phyloP scores from a whole-genome alignment of 23 red algal genomes.

The Rhodosorus marinus region DNA sequence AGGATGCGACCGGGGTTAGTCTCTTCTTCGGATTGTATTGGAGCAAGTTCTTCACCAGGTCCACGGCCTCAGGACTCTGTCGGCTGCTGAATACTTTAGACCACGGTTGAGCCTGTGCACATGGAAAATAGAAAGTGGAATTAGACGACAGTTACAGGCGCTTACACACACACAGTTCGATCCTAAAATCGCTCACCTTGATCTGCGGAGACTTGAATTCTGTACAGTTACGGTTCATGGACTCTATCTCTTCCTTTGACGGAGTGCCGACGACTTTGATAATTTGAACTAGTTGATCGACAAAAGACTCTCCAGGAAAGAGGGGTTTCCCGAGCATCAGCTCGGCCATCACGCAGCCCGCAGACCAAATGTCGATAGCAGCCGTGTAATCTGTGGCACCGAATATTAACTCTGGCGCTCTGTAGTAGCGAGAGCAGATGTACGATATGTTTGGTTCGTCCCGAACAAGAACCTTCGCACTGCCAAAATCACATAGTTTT shows the following conservation, averaged over 20 bases:
- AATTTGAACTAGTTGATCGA: conserved; percentile 90
- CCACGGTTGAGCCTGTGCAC: no score
- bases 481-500: conserved; percentile 95
- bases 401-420: conserved; percentile 82
- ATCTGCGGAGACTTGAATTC: conserved; percentile 93
- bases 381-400: conserved; percentile 78
- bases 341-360: conserved; percentile 94
- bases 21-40: conserved; percentile 60
- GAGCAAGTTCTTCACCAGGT: conserved; percentile 78
- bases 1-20: conserved; percentile 43
- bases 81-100: conserved; percentile 52
- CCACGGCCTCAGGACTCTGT: conserved; percentile 52
- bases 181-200: conserved; percentile 23
- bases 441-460: conserved; percentile 87
- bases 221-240: conserved; percentile 82
- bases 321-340: conserved; percentile 80
- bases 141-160: no score
- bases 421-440: conserved; percentile 91
- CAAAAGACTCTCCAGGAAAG: conserved; percentile 79
- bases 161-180: no score
- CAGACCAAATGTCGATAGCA: conserved; percentile 88
- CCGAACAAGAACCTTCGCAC: conserved; percentile 68
- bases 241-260: conserved; percentile 60
- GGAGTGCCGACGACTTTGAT: conserved; percentile 94
- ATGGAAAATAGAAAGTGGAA: no score